phyloP scores from a whole-genome alignment of 2,329 filamentous ascomycete genomes.

The Biscogniauxia sp. region DNA sequence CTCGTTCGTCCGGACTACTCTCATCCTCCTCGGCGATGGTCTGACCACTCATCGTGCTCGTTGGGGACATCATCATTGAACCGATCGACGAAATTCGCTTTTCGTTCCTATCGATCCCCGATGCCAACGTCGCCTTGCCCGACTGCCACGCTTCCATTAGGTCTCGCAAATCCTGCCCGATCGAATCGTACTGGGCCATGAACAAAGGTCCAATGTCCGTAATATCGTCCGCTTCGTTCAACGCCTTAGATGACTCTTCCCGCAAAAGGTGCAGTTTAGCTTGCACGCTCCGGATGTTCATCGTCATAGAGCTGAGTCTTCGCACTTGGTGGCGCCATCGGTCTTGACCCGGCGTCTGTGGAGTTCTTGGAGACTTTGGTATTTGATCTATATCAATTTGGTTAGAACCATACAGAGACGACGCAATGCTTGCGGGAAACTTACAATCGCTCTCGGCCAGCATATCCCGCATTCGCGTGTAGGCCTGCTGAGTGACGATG shows the following conservation, averaged over 20 bases:
- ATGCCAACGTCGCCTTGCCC: conserved; percentile 77
- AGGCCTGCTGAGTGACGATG: conserved; percentile 58
- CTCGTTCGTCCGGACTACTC: conserved; percentile 56
- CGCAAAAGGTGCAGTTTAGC: conserved; percentile 90
- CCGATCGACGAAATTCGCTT: conserved; percentile 65
- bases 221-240: conserved; percentile 71
- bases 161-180: conserved; percentile 80
- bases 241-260: conserved; percentile 78
- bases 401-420: conserved; percentile 3
- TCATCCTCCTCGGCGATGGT: conserved; percentile 58
- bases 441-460: conserved; percentile 77
- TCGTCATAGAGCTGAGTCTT: conserved; percentile 83
- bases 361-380: conserved; percentile 56
- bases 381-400: conserved; percentile 39
- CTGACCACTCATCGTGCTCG: conserved; percentile 64
- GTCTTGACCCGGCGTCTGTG: conserved; percentile 72
- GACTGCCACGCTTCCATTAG: conserved; percentile 84
- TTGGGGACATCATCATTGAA: conserved; percentile 53
- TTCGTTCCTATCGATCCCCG: conserved; percentile 79
- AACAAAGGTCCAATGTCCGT: conserved; percentile 75
- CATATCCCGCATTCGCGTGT: conserved; percentile 64
- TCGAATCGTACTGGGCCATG: conserved; percentile 90
- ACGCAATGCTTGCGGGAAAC: conserved; percentile 28
- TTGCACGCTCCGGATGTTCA: conserved; percentile 86
- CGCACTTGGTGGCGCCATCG: conserved; percentile 83